These are phyloP conservation scores for Neurospora pannonica DNA, from an alignment of 495 filamentous ascomycete genomes.

Conservation along the genomic window DNA sequence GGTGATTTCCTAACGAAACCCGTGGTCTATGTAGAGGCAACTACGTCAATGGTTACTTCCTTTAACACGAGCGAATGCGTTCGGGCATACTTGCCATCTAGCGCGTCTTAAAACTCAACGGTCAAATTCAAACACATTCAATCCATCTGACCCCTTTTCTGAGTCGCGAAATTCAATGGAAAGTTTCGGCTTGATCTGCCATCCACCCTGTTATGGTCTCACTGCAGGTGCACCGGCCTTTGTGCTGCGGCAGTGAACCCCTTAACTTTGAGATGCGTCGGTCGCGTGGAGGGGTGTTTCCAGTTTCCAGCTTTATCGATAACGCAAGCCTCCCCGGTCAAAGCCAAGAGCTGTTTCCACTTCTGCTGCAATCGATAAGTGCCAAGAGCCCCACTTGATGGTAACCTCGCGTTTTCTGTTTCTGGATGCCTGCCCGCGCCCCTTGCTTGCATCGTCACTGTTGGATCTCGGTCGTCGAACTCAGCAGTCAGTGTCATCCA, in stretches of 20 bases:
- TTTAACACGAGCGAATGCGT: background rate
- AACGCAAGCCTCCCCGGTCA: background rate
- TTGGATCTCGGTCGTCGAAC: background rate
- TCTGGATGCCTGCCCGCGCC: background rate
- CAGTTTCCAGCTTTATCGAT: background rate
- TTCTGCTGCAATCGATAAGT: background rate
- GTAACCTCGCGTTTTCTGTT: background rate
- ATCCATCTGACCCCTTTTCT: background rate
- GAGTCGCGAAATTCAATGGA: background rate
- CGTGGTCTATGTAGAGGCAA: background rate
- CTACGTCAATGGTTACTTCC: background rate
- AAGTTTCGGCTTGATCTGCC: background rate
- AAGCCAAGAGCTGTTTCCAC: background rate
- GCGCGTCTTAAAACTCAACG: background rate
- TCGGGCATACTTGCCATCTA: background rate
- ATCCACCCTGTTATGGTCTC: background rate
- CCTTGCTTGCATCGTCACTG: background rate
- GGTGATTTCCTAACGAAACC: background rate
- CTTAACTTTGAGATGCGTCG: background rate
- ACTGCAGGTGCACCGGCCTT: background rate
- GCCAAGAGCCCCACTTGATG: background rate
- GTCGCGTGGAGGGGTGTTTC: background rate
- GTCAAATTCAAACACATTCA: background rate
- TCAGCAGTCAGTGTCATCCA: background rate
- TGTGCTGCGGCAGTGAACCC: background rate